Conservation (phyloP, 441 rosid species). For the Pelargonium exstipulatum region DNA sequence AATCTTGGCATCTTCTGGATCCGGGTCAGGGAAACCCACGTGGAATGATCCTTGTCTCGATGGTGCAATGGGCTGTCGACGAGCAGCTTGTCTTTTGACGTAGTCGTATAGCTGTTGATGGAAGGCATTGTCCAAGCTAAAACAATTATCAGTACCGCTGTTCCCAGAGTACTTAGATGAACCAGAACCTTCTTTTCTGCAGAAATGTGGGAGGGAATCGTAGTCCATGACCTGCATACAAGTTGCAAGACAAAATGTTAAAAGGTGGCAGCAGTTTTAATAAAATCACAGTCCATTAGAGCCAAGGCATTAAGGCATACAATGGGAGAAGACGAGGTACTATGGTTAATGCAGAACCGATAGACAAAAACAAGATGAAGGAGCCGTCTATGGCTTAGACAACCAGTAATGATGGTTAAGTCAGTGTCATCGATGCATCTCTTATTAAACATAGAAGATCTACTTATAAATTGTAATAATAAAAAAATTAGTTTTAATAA, state of each 20-base stretch:
- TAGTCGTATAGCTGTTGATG: slow-evolving; percentile 55
- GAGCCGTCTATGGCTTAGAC: too few species aligned
- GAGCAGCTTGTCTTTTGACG: slow-evolving; percentile 45
- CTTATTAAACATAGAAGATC: too few species aligned
- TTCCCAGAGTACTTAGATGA: slow-evolving; percentile 39
- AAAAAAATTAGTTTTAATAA: too few species aligned
- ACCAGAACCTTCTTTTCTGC: slow-evolving; percentile 66
- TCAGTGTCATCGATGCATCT: too few species aligned
- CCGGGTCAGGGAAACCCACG: slow-evolving; percentile 50
- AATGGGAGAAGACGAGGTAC: too few species aligned
- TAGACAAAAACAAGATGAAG: too few species aligned
- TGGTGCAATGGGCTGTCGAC: slow-evolving; percentile 25
- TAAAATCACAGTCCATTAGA: too few species aligned
- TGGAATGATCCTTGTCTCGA: slow-evolving; percentile 53
- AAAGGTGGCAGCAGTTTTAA: too few species aligned
- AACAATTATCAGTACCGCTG: slow-evolving; percentile 45
- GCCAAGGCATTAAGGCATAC: too few species aligned
- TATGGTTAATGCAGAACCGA: too few species aligned
- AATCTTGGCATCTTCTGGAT: slow-evolving; percentile 51
- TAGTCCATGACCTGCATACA: slow-evolving; percentile 56
- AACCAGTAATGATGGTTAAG: too few species aligned
- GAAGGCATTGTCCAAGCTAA: slow-evolving; percentile 54
- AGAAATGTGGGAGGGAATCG: slow-evolving; percentile 57
- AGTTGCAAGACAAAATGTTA: not conserved
- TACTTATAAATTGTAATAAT: too few species aligned